These are phyloP conservation scores for Plasmodium cynomolgi DNA, from an alignment of 169 alveolate genomes.

Conservation along the genomic window DNA sequence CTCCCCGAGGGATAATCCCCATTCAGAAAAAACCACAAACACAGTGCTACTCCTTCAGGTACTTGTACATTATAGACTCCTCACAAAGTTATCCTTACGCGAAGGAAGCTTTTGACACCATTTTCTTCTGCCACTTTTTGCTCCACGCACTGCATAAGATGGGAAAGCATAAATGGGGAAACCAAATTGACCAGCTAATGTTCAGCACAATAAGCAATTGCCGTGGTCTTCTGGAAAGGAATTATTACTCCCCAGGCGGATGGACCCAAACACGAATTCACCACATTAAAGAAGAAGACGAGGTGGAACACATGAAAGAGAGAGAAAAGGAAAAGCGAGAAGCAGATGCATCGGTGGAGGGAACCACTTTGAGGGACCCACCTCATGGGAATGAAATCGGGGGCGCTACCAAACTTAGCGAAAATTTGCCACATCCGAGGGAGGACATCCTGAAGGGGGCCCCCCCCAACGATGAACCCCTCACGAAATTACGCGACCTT, in stretches of 20 bases:
- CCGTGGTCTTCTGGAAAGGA: not conserved
- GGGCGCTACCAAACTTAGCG: not conserved
- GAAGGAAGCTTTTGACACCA: conserved; percentile 3
- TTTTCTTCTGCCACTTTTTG: conserved; percentile 13
- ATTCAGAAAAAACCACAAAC: not conserved
- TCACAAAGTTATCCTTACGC: conserved; percentile 4
- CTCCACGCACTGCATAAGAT: not conserved
- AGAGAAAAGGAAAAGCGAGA: not conserved
- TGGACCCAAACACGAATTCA: not conserved
- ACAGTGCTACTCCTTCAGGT: conserved; percentile 1
- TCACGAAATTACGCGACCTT: not conserved
- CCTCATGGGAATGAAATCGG: not conserved
- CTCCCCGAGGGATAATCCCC: not conserved
- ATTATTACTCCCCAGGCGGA: not conserved
- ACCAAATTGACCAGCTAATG: not conserved
- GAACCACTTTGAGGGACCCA: not conserved
- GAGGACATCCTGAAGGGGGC: not conserved
- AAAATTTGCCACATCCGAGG: not conserved
- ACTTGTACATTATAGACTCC: conserved; percentile 6
- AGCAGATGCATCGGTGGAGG: not conserved
- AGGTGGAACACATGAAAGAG: not conserved
- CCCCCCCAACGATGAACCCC: not conserved
- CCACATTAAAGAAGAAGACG: not conserved
- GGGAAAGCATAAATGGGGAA: not conserved
- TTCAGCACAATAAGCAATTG: not conserved